These are phyloP conservation scores for Arabidopsis hybrid DNA, from an alignment of 441 rosid species.

Conservation along the genomic window DNA sequence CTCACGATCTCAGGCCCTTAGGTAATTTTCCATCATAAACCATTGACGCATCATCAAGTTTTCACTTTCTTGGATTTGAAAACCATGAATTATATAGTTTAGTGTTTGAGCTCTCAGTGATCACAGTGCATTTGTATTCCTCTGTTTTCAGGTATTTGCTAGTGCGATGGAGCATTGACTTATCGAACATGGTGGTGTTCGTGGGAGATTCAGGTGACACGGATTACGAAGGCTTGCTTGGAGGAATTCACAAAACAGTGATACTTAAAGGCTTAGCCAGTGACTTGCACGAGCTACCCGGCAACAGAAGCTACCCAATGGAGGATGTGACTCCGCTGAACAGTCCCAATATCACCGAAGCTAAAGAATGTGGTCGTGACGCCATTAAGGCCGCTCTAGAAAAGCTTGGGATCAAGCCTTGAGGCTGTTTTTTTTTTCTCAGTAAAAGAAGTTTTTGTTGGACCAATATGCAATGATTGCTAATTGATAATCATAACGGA, in stretches of 20 bases:
- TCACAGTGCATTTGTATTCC: not conserved
- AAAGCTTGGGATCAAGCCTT: constrained; percentile 54
- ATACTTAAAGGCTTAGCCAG: constrained; percentile 68
- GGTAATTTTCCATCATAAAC: constrained; percentile 48
- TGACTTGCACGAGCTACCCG: constrained; percentile 56
- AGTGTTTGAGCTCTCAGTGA: constrained; percentile 14
- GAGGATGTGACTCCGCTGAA: constrained; percentile 65
- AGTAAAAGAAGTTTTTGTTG: constrained; percentile 4
- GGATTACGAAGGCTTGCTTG: constrained; percentile 76
- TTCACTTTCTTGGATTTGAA: not conserved
- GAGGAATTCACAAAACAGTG: constrained; percentile 80
- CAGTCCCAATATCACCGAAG: constrained; percentile 56
- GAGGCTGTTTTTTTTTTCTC: constrained; percentile 1
- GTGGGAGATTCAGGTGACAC: constrained; percentile 84
- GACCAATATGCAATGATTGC: not conserved
- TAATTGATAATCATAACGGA: not conserved
- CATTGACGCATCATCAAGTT: not conserved
- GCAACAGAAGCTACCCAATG: constrained; percentile 65
- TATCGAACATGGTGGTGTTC: constrained; percentile 65
- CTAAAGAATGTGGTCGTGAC: constrained; percentile 46
- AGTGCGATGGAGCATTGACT: constrained; percentile 76
- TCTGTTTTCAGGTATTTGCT: constrained; percentile 63
- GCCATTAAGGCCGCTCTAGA: constrained; percentile 55
- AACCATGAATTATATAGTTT: not conserved
- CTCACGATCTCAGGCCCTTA: constrained; percentile 85